phyloP scores from a whole-genome alignment of 2,329 filamentous ascomycete genomes.

The Purpureocillium takamizusanense region DNA sequence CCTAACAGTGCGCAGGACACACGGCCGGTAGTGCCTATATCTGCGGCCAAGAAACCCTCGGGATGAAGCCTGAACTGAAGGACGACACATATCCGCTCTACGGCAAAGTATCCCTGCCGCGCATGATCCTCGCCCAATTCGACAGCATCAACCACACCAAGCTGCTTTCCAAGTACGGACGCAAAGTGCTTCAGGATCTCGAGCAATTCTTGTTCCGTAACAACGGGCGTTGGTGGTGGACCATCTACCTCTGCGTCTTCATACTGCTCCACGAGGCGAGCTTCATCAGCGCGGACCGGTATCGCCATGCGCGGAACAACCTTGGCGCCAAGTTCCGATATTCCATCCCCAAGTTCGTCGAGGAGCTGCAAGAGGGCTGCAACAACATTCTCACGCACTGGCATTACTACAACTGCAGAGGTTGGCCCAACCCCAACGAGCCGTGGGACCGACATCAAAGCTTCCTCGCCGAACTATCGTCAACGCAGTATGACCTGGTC shows the following conservation, averaged over 20 bases:
- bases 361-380: slow-evolving; percentile 34
- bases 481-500: slow-evolving; percentile 24
- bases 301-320: slow-evolving; percentile 31
- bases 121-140: slow-evolving; percentile 36
- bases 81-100: slow-evolving; percentile 28
- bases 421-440: slow-evolving; percentile 16
- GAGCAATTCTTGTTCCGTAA: slow-evolving; percentile 24
- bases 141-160: slow-evolving; percentile 30
- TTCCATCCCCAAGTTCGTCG: slow-evolving; percentile 29
- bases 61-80: slow-evolving; percentile 23
- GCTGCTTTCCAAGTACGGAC: slow-evolving; percentile 24
- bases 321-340: slow-evolving; percentile 23
- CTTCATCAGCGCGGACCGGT: slow-evolving; percentile 28
- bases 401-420: slow-evolving; percentile 38
- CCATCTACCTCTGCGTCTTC: slow-evolving; percentile 30
- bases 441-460: slow-evolving; percentile 15
- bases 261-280: slow-evolving; percentile 33
- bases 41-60: slow-evolving; percentile 28
- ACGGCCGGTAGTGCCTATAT: slow-evolving; percentile 35
- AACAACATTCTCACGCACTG: slow-evolving; percentile 38
- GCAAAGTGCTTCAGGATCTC: slow-evolving; percentile 23
- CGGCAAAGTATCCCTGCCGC: slow-evolving; percentile 28
- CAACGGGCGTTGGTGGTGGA: slow-evolving; percentile 19
- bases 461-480: slow-evolving; percentile 18
- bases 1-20: slow-evolving; percentile 23